These are phyloP conservation scores for Flaveria linearis DNA, from an alignment of 129 eudicot genomes.

Conservation along the genomic window DNA sequence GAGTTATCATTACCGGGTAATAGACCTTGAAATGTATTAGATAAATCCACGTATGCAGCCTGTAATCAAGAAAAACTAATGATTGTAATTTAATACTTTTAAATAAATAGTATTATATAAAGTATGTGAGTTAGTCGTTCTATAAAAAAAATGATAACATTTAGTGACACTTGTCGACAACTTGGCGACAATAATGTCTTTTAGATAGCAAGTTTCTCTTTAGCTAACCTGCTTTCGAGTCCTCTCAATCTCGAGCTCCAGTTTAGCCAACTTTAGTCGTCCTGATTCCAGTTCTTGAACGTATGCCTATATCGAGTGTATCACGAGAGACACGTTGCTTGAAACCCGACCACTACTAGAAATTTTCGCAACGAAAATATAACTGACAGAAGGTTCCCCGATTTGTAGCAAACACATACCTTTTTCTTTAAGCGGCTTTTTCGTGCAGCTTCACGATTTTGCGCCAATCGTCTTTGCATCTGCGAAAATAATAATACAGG, in stretches of 20 bases:
- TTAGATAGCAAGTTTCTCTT: not conserved
- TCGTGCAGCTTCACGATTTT: slow-evolving; percentile 94
- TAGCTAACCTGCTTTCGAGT: slow-evolving; percentile 68
- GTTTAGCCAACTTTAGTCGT: slow-evolving; percentile 67
- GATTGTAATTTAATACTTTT: too few relatives aligned
- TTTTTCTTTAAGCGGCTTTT: slow-evolving; percentile 76
- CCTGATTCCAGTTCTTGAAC: slow-evolving; percentile 81
- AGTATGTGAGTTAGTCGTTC: too few relatives aligned
- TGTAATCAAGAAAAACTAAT: slow-evolving; percentile 17
- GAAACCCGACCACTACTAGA: not conserved
- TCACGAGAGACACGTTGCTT: not conserved
- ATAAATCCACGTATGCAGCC: slow-evolving; percentile 51
- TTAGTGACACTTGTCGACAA: not conserved
- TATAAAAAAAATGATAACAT: not conserved
- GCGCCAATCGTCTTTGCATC: slow-evolving; percentile 77
- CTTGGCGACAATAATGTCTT: not conserved
- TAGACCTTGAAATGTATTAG: slow-evolving; percentile 39
- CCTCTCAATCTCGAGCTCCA: slow-evolving; percentile 69
- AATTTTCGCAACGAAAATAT: not conserved
- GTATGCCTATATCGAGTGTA: slow-evolving; percentile 52
- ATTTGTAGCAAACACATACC: slow-evolving; percentile 39
- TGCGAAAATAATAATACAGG: not conserved
- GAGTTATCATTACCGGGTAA: slow-evolving; percentile 40
- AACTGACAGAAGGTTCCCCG: not conserved
- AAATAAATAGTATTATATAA: too few relatives aligned